A percentile compares a stretch with the other conserved stretches of the same genome.
Conservation (phyloP, 1,284 basidiomycete genomes). For the Tilletia caries region DNA sequence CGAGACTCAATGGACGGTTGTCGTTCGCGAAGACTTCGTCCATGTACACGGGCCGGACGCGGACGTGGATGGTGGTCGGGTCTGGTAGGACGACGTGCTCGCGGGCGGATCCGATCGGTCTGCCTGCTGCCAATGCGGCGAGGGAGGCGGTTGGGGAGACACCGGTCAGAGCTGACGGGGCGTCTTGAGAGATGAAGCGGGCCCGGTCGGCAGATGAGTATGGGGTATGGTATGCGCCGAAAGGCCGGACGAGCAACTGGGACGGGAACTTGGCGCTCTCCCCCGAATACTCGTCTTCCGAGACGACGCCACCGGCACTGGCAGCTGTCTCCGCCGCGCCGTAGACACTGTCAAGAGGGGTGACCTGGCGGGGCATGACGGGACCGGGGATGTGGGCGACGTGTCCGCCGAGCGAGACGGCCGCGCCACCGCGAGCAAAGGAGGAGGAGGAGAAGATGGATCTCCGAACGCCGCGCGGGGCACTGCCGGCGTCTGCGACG, state of each 20-base stretch:
- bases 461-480: not conserved
- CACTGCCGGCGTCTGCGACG: constrained; percentile 7
- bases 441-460: not conserved
- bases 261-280: not conserved
- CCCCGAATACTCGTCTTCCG: not conserved
- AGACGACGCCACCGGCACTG: no score
- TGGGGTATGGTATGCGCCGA: not conserved
- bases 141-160: not conserved
- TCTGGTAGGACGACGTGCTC: constrained; percentile 11
- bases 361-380: not conserved
- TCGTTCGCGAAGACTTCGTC: constrained; percentile 6
- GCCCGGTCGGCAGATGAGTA: not conserved
- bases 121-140: not conserved
- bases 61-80: constrained; percentile 4
- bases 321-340: not conserved
- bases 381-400: constrained; percentile 4
- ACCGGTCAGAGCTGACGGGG: not conserved
- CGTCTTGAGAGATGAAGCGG: not conserved
- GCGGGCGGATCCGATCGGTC: constrained; percentile 6
- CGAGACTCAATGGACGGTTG: not conserved
- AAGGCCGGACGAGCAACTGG: not conserved
- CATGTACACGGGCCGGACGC: constrained; percentile 1
- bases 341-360: not conserved
- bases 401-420: constrained; percentile 6
- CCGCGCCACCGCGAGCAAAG: not conserved